Evolutionary conservation across 2,329 filamentous ascomycete species (phyloP).

Genomic region (Bipolaris gigantea): DNA sequence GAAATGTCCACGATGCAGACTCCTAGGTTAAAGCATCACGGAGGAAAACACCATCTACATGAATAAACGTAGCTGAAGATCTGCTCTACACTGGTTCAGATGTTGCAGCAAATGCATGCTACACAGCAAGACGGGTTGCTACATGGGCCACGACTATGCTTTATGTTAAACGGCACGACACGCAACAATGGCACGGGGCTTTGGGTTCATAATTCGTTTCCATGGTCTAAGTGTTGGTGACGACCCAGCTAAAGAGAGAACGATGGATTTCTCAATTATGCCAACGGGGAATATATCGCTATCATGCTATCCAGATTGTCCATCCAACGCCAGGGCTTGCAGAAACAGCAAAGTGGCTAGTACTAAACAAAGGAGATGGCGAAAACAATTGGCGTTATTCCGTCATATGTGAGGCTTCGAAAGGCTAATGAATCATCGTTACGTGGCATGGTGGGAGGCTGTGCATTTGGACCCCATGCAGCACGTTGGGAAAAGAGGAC

Average conservation of each 20-base stretch:
- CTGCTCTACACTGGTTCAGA: not conserved
- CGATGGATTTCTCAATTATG: slow-evolving; percentile 14
- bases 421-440: not conserved
- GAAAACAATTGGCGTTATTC: slow-evolving; percentile 3
- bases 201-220: slow-evolving; percentile 23
- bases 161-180: not conserved
- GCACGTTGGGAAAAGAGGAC: not conserved
- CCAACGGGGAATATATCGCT: slow-evolving; percentile 18
- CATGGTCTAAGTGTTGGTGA: slow-evolving; percentile 19
- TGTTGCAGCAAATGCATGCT: not conserved
- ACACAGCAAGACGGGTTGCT: not conserved
- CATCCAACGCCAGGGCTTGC: slow-evolving; percentile 25
- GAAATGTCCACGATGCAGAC: not conserved
- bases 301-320: slow-evolving; percentile 22
- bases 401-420: not conserved
- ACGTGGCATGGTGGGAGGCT: not conserved
- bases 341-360: slow-evolving; percentile 14
- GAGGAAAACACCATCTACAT: not conserved
- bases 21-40: not conserved
- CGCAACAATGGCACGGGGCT: not conserved
- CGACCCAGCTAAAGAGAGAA: not conserved
- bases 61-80: not conserved
- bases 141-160: not conserved
- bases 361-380: slow-evolving; percentile 13
- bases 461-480: slow-evolving; percentile 1